These are phyloP conservation scores for Solanum pennellii DNA, from an alignment of 257 asterid species.

Conservation along the genomic window DNA sequence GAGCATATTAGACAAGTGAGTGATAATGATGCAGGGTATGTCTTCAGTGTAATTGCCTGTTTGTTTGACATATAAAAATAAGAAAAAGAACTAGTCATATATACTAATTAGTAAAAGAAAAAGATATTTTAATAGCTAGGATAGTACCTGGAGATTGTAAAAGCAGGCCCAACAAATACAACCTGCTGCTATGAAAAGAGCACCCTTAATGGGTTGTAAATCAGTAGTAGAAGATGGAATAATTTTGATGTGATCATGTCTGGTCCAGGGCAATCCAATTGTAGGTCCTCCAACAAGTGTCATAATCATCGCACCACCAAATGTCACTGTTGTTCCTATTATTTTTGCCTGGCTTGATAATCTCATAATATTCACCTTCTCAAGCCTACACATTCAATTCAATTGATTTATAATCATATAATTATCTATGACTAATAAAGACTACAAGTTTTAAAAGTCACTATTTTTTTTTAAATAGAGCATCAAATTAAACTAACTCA, in stretches of 20 bases:
- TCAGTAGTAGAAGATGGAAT: background rate
- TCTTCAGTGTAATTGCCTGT: conserved; percentile 41
- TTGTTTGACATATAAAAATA: background rate
- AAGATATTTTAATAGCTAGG: background rate
- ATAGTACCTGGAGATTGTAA: conserved; percentile 51
- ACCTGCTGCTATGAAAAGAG: conserved; percentile 39
- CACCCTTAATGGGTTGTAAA: conserved; percentile 38
- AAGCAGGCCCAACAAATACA: conserved; percentile 43
- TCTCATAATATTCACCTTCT: conserved; percentile 39
- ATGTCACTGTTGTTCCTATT: conserved; percentile 48
- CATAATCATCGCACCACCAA: conserved; percentile 78
- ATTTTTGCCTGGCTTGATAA: conserved; percentile 47
- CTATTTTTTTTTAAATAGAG: too few relatives aligned
- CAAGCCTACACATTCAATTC: conserved; percentile 27
- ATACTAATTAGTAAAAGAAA: too few relatives aligned
- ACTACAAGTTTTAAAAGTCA: too few relatives aligned
- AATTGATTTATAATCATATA: too few relatives aligned
- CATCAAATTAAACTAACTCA: background rate
- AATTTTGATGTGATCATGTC: background rate
- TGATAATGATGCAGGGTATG: conserved; percentile 56
- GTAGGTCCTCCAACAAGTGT: conserved; percentile 37
- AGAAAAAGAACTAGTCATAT: background rate
- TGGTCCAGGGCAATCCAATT: conserved; percentile 55
- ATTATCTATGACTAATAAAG: too few relatives aligned
- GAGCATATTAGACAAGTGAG: conserved; percentile 34